Percentiles rank a stretch among this genome's conserved stretches.
phyloP scores from a whole-genome alignment of 768 basidiomycete genomes.

The Pleurotus giganteus region DNA sequence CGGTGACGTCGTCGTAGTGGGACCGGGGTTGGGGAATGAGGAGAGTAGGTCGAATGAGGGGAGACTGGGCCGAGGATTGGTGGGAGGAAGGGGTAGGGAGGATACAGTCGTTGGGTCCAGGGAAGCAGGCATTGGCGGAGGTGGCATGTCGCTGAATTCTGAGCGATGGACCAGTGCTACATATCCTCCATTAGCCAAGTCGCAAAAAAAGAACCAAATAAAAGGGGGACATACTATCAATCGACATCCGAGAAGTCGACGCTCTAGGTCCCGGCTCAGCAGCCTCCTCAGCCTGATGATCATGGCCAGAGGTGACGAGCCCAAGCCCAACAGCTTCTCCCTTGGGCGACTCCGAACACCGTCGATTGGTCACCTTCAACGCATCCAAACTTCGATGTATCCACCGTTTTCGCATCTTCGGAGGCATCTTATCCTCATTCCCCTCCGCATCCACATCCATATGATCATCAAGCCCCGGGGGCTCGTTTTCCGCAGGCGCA shows the following conservation, averaged over 20 bases:
- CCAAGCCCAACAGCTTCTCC: conserved; percentile 16
- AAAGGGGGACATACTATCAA: neutral
- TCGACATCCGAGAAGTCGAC: neutral
- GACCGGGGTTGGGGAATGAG: neutral
- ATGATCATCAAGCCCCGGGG: neutral
- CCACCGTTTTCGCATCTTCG: conserved; percentile 61
- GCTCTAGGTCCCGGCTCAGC: no score
- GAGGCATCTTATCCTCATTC: conserved; percentile 47
- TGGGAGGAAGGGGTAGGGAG: neutral
- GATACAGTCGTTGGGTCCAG: conserved; percentile 35
- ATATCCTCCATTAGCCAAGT: conserved; percentile 19
- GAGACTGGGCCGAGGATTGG: neutral
- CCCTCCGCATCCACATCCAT: conserved; percentile 22
- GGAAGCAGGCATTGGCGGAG: conserved; percentile 46
- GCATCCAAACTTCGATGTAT: conserved; percentile 29
- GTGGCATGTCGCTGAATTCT: conserved; percentile 38
- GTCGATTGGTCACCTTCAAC: conserved; percentile 16
- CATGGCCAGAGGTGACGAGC: neutral
- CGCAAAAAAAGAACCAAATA: neutral
- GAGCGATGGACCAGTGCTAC: neutral
- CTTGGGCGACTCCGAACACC: neutral
- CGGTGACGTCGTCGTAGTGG: conserved; percentile 30
- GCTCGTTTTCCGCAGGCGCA: neutral
- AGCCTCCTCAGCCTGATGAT: no score
- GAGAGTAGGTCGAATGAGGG: neutral